phyloP scores from a whole-genome alignment of 805 yeast species.

The Candida sithepensis region DNA sequence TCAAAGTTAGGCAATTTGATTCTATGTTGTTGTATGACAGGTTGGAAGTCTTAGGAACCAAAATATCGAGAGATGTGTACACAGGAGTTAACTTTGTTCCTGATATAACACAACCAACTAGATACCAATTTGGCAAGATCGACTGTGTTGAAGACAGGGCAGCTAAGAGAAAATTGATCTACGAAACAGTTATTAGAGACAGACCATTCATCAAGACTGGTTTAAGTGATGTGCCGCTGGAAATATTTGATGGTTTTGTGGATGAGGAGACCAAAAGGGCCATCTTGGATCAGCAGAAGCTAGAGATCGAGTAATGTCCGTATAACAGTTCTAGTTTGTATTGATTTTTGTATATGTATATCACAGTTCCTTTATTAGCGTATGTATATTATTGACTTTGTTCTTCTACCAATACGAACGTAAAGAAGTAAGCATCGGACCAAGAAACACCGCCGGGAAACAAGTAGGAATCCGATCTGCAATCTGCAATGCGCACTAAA shows the following conservation, averaged over 20 bases:
- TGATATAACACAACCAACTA: conserved; percentile 65
- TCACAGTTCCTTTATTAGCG: neutral
- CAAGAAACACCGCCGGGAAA: too few species aligned
- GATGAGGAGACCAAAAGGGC: conserved; percentile 57
- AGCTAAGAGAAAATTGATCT: conserved; percentile 33
- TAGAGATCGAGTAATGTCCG: conserved; percentile 39
- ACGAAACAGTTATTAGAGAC: conserved; percentile 45
- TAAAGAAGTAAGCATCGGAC: too few species aligned
- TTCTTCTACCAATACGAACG: too few species aligned
- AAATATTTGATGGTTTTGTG: conserved; percentile 54
- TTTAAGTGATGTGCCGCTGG: conserved; percentile 52
- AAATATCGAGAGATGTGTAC: conserved; percentile 75
- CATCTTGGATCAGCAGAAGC: conserved; percentile 55
- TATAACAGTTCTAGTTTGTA: too few species aligned
- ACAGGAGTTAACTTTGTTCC: conserved; percentile 83
- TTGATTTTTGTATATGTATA: conserved; percentile 1
- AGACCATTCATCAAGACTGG: conserved; percentile 53
- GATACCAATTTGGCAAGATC: conserved; percentile 29
- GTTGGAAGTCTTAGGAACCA: conserved; percentile 41
- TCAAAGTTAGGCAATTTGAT: conserved; percentile 73
- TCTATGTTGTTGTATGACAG: conserved; percentile 56
- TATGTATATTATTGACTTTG: neutral
- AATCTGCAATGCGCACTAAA: neutral
- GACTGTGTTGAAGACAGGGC: conserved; percentile 22
- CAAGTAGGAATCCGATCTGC: neutral